Base-by-base conservation (phyloP, 2,329 filamentous ascomycete species). In the Diplodia corticola region DNA sequence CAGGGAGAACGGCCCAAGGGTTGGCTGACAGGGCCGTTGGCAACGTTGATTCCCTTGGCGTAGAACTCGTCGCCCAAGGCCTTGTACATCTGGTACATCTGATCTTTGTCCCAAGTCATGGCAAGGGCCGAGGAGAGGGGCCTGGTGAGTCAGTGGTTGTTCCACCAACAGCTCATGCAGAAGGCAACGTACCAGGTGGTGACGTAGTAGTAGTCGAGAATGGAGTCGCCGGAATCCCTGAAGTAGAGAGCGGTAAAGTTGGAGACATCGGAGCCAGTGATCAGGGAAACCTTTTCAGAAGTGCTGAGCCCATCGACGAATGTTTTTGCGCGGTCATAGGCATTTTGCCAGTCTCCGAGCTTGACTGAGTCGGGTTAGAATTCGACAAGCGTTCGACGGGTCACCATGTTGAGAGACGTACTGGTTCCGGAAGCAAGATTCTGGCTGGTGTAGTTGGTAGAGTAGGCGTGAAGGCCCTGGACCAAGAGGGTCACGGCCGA, bases 201-300 rank as follows among this genome's bases (percentile, higher is more conserved):
- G 17, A 50, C 64, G 28, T 61, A 66, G 54, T 44, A 66, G 48
- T 60, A 66, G 7, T 66, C 26, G 5, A 66, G 64, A 22, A 66
- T 66, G 33, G 53, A 59, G 33, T 60, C 54, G n/a, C 64, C 64
- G 13, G 64, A 66, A 13, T 66, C 64, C 53, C 54, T 66, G 54
- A 51, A 53, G 54, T 66, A 60, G 28, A 66, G 64, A 44, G 64
- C 54, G 22, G 64, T 60, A 26, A 66, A 66, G 54, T 66, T 66
- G 46, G 54, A 49, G 10, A 66, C 54, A 33, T 61, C 55, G 30
- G 54, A 49, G 30, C 64, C 64, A 20, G 54, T 66, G 24, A 66
- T 61, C 22, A 66, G 13, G 6, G 53, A 37, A 37, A 66, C 61
- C 54, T 66, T 66, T 33, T 66, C 44, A 10, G 46, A 30, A 4